These are phyloP conservation scores for Forsythia suspensa DNA, from an alignment of 257 asterid species.

Conservation along the genomic window DNA sequence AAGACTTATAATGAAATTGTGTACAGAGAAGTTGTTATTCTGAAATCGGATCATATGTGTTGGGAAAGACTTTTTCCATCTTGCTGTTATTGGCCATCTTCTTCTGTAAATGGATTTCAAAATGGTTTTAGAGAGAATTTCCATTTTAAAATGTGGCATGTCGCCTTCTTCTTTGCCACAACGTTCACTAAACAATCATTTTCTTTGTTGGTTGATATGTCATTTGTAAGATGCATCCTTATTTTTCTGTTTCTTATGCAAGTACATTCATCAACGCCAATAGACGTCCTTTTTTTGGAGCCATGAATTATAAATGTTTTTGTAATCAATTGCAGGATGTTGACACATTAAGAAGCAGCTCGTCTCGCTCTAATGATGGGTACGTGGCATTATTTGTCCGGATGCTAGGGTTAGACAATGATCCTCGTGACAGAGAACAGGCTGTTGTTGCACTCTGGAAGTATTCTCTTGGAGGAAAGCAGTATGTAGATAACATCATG, in stretches of 20 bases:
- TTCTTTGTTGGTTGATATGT: background rate
- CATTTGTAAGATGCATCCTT: background rate
- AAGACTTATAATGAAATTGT: background rate
- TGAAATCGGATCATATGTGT: background rate
- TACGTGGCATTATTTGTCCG: slow-evolving; percentile 65
- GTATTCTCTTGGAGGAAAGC: slow-evolving; percentile 80
- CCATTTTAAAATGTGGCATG: background rate
- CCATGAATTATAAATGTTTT: slow-evolving; percentile 11
- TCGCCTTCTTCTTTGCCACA: slow-evolving; percentile 2
- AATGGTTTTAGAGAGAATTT: background rate
- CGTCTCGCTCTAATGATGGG: slow-evolving; percentile 50
- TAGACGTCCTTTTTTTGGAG: background rate
- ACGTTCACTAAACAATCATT: background rate
- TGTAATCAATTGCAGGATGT: slow-evolving; percentile 46
- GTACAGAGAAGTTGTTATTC: background rate
- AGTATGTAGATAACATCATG: slow-evolving; percentile 68
- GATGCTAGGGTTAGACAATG: slow-evolving; percentile 85
- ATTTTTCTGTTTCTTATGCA: background rate
- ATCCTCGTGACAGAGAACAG: slow-evolving; percentile 74
- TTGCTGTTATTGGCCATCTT: background rate
- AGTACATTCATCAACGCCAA: background rate
- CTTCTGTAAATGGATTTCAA: background rate
- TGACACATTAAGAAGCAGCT: slow-evolving; percentile 32
- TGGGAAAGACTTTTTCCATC: background rate
- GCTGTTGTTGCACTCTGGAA: slow-evolving; percentile 79